Evolutionary conservation across 2,329 filamentous ascomycete species (phyloP), one percentile per base, ranked within the genome.

Genomic region (Claviceps digitariae): DNA sequence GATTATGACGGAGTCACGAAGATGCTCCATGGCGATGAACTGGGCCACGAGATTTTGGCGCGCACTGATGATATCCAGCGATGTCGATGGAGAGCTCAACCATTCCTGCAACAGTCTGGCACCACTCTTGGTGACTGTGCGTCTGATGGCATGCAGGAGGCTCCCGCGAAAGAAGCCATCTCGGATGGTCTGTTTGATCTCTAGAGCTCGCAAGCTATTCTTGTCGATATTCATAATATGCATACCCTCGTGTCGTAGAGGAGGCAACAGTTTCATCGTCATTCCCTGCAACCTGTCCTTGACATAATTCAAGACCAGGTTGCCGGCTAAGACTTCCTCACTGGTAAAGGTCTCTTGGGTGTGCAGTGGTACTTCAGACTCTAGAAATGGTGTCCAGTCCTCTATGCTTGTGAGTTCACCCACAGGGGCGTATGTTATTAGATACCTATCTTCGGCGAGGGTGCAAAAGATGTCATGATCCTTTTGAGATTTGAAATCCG

Each of bases 11-110:
- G 80, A 75, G 59, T 95, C 86, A 44, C 86, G 81, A 6, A 96
- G 74, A 43, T 82, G 71, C 21, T 78, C 73, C 55, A 86, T 72
- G 1, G 78, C 70, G 5, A 91, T 73, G 65, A 97, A 86, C 46
- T 81, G 77, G 21, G 85, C 78, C 4, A 96, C 90, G 0, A 97
- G 75, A 61, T 96, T 84, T 48, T 95, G 81, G 4, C 93, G 81
- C 54, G 80, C 75, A 57, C 85, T 84, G 60, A 98, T 96, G 3
- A 84, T 77, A 5, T 81, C 72, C 4, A 95, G 68, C 9, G 86
- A 94, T n/a, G 90, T 93, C 1, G 91, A 96, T 0, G 93, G 93
- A 1, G 89, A 81, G 78, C 86, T 83, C n/a, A 98, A 72, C 75
- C 93, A 89, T 59, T 90, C 84, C 57, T 84, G 84, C 7, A 98